These are phyloP conservation scores for Cutaneotrichosporon daszewskae DNA, from an alignment of 1,284 basidiomycete genomes.

Conservation along the genomic window DNA sequence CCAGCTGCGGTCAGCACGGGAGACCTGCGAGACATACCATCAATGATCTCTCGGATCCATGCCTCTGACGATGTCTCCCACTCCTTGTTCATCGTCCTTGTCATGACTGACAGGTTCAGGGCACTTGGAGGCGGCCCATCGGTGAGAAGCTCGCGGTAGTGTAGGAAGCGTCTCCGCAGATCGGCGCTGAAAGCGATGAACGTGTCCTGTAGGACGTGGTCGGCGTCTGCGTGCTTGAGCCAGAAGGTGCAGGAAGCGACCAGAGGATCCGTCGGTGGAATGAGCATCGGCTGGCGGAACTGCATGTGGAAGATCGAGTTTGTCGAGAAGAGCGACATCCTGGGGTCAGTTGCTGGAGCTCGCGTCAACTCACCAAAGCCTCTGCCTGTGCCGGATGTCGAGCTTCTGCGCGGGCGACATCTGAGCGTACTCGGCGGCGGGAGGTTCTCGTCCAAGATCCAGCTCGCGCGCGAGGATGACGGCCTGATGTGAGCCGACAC, in stretches of 20 bases:
- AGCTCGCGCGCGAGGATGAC: slow-evolving; percentile 34
- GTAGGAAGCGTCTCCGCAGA: slow-evolving; percentile 29
- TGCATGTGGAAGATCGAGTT: slow-evolving; percentile 41
- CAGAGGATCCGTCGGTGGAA: slow-evolving; percentile 29
- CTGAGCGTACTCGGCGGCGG: slow-evolving; percentile 13
- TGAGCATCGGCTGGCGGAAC: slow-evolving; percentile 36
- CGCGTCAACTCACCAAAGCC: slow-evolving; percentile 26
- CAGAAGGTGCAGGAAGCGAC: slow-evolving; percentile 22
- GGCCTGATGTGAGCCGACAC: slow-evolving; percentile 12
- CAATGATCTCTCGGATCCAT: slow-evolving; percentile 35
- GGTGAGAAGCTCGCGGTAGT: slow-evolving; percentile 30
- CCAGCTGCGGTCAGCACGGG: slow-evolving; percentile 13
- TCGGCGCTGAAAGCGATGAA: slow-evolving; percentile 30
- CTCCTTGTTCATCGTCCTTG: slow-evolving; percentile 34
- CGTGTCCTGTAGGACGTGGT: slow-evolving; percentile 26
- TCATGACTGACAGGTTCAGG: slow-evolving; percentile 27
- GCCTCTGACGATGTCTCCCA: slow-evolving; percentile 27
- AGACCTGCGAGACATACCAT: slow-evolving; percentile 20
- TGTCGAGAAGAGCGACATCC: slow-evolving; percentile 33
- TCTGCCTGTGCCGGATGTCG: slow-evolving; percentile 24
- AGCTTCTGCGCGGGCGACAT: slow-evolving; percentile 19
- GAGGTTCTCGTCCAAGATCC: slow-evolving; percentile 25
- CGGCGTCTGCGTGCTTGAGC: slow-evolving; percentile 24
- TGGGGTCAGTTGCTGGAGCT: slow-evolving; percentile 4
- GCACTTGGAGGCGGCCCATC: slow-evolving; percentile 20